phyloP scores from a whole-genome alignment of 352 stramenopile genomes.

The Sclerospora graminicola region DNA sequence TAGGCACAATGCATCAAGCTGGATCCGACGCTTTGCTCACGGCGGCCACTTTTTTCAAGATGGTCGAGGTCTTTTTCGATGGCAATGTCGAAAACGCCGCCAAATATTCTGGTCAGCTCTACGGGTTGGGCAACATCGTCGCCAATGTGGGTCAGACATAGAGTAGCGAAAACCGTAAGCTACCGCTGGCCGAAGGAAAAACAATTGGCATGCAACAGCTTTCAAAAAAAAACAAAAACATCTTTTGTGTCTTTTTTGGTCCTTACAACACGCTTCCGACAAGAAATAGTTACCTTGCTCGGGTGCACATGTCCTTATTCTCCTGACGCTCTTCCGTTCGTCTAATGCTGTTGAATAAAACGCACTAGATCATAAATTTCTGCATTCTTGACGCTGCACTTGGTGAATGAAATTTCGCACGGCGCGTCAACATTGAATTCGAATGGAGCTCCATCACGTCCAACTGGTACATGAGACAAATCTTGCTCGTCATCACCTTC shows the following conservation, averaged over 20 bases:
- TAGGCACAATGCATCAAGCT: slow-evolving; percentile 99
- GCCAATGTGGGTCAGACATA: slow-evolving; percentile 28
- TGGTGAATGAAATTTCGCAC: slow-evolving; percentile 66
- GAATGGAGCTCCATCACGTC: slow-evolving; percentile 62
- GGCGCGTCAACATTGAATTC: slow-evolving; percentile 73
- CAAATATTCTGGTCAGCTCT: slow-evolving; percentile 83
- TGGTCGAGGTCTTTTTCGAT: slow-evolving; percentile 84
- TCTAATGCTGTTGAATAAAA: slow-evolving; percentile 70
- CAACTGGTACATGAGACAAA: slow-evolving; percentile 53
- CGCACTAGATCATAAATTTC: slow-evolving; percentile 48
- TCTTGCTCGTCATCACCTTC: slow-evolving; percentile 74
- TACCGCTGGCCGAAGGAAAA: slow-evolving; percentile 4
- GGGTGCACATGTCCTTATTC: too few relatives aligned
- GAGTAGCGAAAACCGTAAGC: slow-evolving; percentile 7
- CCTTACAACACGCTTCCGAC: too few relatives aligned
- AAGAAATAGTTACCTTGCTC: too few relatives aligned
- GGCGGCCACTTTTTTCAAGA: slow-evolving; percentile 88
- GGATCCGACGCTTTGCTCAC: slow-evolving; percentile 97
- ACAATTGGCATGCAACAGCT: slow-evolving; percentile 12
- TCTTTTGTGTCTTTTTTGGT: too few relatives aligned
- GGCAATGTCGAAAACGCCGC: slow-evolving; percentile 70
- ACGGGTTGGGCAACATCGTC: slow-evolving; percentile 68
- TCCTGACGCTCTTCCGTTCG: not conserved
- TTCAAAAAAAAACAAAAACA: too few relatives aligned
- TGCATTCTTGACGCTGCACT: slow-evolving; percentile 58